Evolutionary conservation across 192 early-diverging fungal species (phyloP), one percentile per base, ranked within the genome.

Genomic region (Backusella tarrabulga): DNA sequence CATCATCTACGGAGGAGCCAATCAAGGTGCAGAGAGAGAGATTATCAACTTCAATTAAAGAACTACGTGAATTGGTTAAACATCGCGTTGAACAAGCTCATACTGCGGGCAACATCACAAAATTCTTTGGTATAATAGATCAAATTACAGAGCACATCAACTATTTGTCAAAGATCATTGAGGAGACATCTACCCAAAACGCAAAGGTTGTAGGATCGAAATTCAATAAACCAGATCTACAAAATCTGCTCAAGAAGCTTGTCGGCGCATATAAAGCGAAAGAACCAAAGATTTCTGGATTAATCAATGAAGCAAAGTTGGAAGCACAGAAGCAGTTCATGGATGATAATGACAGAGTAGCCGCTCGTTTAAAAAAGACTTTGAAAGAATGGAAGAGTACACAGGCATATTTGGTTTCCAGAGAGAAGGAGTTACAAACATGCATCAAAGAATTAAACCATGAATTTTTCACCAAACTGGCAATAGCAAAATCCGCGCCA

Each of bases 311-410:
- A 19, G 78, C 72, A 1, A 74, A 74, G 8, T 32, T 21, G 17
- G 78, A 79, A 75, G 78, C 78, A 8, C 72, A 75, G 21, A 79
- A 79, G 26, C 72, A 75, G 34, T 79, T 79, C 15, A 44, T 79
- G 29, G 73, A 79, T 66, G 78, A 79, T 23, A 74, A 79, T 35
- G 73, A 56, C 8, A 50, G 73, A 73, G 80, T 88, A 56, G 81
- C 85, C 2, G 68, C 82, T 21, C 86, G 83, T 32, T 67, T 86
- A 21, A 83, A 85, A 23, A 77, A 83, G 3, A 77, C 81, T 0
- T 78, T 77, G 5, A 86, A 88, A 66, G 79, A 82, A 44, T 89
- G 87, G 87, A 63, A 76, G 32, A 80, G 80, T 36, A 72, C 83
- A 12, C 81, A 85, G 72, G 67, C 66, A 11, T 67, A 74, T 17